Evolutionary conservation across 2,329 filamentous ascomycete genomes (phyloP), one percentile per base, ranked within the genome.

Genomic region (Alternaria triticina): DNA sequence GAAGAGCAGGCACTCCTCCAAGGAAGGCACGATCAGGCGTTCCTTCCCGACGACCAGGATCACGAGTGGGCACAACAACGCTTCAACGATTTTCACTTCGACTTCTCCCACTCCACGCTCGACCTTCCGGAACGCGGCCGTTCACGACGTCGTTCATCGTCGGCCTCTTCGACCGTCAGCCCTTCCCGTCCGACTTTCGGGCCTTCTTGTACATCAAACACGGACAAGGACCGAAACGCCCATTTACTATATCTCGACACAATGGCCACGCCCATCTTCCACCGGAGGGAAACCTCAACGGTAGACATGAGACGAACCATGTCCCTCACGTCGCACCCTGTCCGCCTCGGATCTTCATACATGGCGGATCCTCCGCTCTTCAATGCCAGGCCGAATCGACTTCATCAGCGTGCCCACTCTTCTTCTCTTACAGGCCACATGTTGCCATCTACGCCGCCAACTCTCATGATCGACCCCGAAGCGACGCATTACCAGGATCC

Each of bases 401-500:
- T 75, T 67, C 72, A 74, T 64, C 73, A 72, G 68, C 75, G 77
- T 43, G 70, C 77, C 12, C 68, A 71, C 30, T 79, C 77, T 7
- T 68, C 74, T 20, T 73, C 74, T 5, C 44, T 75, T 5, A 68
- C 75, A 0, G 74, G 68, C 11, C 74, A 74, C 28, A 71, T 70
- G n/a, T 74, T 75, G 15, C 75, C 70, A 5, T 70, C 74, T 52
- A 68, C 70, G 30, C 69, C 77, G 6, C 61, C 59, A 10, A 50
- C 74, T 12, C 77, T 76, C 15, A 65, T 75, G n/a, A 76, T 79
- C 61, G 93, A 96, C 71, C 86, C 90, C 5, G 85, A 87, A 33
- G 91, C 93, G 5, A 88, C 92, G 40, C 91, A 97, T 80, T 97
- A 97, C 74, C 92, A 93, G 77, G 94, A 97, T 71, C 93, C 94